Percentiles rank a stretch among this genome's conserved stretches.
These are phyloP conservation scores for Penicillium samsonianum DNA, from an alignment of 495 filamentous ascomycete species.

Conservation along the genomic window DNA sequence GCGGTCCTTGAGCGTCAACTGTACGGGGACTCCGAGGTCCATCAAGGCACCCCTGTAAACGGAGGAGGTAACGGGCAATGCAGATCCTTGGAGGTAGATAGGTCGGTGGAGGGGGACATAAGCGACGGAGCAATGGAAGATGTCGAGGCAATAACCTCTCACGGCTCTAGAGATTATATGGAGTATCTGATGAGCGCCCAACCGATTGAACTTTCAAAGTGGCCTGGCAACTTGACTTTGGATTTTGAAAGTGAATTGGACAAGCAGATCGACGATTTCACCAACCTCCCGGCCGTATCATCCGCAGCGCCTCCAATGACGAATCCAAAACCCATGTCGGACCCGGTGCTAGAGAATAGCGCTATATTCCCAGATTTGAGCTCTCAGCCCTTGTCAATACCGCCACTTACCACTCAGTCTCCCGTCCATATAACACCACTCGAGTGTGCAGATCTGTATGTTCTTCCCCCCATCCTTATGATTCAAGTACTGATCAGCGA, in stretches of 20 bases:
- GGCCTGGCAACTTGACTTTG: neutral
- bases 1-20: neutral
- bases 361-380: neutral
- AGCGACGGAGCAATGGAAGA: neutral
- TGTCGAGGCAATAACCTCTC: neutral
- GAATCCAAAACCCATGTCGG: neutral
- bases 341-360: neutral
- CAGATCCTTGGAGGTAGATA: neutral
- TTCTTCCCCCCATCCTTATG: neutral
- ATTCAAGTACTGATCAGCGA: neutral
- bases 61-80: neutral
- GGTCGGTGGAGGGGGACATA: neutral
- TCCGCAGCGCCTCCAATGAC: neutral
- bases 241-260: neutral
- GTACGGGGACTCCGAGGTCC: neutral
- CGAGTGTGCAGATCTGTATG: conserved; percentile 1
- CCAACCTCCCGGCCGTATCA: neutral
- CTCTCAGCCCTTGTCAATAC: neutral
- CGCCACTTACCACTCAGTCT: neutral
- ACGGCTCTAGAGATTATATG: neutral
- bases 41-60: neutral
- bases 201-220: neutral
- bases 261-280: neutral
- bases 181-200: neutral
- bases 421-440: neutral